Evolutionary conservation across 176 grass and related monocot species (phyloP), one percentile per base, ranked within the genome.

Genomic region (Phyllostachys edulis): DNA sequence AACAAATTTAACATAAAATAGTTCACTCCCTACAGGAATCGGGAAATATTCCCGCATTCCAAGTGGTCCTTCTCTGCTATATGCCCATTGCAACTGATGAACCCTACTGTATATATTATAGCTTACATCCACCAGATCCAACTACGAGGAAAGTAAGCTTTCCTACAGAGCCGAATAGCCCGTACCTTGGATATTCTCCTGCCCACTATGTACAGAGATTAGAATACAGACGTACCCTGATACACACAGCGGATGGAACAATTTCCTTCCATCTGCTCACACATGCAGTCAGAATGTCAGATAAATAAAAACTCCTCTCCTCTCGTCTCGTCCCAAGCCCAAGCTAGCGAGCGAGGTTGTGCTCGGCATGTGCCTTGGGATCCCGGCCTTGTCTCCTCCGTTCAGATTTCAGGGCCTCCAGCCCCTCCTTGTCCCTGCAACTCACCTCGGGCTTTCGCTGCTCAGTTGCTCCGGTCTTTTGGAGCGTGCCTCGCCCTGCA

Each of bases 391-490:
- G 27, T 34, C 62, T 34, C 41, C 76, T 41, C n/a, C n/a, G 7
- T 79, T 79, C 41, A 47, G 60, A 79, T 65, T 63, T 64, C 73
- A 56, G 47, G 29, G 10, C 73, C 47, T 36, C 56, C 56, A 59
- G 21, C 55, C 9, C 20, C 20, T 57, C 13, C 29, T 37, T 37
- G 73, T 15, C 51, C 76, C 60, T 65, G 5, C 12, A 79, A 17
- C 26, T 63, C 39, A 40, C 9, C 55, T 78, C 21, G 15, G 16
- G 23, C 49, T 17, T 51, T 17, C 17, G 49, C 5, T 51, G 49
- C 49, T 5, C 15, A 14, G 49, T 17, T 51, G 42, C 42, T 5
- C 14, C 6, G 49, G 15, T 6, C 23, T 77, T 77, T 77, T 27
- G 75, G n/a, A 39, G 55, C 55, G 73, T 75, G 73, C 32, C 46